Conservation (phyloP, 2,329 filamentous ascomycete genomes). For the Hymenoscyphus scutula region DNA sequence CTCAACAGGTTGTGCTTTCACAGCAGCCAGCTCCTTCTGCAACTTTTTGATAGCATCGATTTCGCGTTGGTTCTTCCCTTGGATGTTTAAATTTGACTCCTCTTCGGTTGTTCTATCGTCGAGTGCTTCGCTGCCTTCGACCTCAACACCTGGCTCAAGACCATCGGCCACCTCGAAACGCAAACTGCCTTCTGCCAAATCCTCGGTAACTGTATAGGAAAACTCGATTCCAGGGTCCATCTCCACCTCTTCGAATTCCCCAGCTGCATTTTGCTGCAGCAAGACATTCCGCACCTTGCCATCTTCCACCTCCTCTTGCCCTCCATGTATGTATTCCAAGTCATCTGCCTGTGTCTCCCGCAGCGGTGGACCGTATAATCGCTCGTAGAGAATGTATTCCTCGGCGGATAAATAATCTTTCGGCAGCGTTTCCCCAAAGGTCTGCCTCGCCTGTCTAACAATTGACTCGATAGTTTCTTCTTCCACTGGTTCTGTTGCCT, state of each 20-base stretch:
- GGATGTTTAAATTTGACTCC: constrained; percentile 25
- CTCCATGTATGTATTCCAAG: constrained; percentile 42
- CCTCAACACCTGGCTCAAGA: background rate
- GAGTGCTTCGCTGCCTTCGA: background rate
- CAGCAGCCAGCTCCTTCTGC: constrained; percentile 34
- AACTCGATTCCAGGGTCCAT: constrained; percentile 32
- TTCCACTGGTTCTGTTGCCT: background rate
- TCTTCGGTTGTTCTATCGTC: background rate
- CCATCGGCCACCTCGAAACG: background rate
- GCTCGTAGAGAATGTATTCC: constrained; percentile 73
- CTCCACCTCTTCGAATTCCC: constrained; percentile 60
- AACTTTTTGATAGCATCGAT: constrained; percentile 34
- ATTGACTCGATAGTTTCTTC: constrained; percentile 47
- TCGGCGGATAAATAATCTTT: constrained; percentile 65
- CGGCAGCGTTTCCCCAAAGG: constrained; percentile 75
- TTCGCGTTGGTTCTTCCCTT: constrained; percentile 34
- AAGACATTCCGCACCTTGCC: constrained; percentile 45
- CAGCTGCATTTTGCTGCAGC: constrained; percentile 54
- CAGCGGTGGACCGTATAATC: constrained; percentile 76
- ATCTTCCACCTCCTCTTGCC: constrained; percentile 47
- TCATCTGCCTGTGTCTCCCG: constrained; percentile 60
- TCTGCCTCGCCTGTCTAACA: constrained; percentile 69
- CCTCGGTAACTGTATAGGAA: constrained; percentile 31
- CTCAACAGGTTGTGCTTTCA: constrained; percentile 30
- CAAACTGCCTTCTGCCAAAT: constrained; percentile 33